phyloP scores from a whole-genome alignment of 1,284 basidiomycete species.

The Naganishia liquefaciens region DNA sequence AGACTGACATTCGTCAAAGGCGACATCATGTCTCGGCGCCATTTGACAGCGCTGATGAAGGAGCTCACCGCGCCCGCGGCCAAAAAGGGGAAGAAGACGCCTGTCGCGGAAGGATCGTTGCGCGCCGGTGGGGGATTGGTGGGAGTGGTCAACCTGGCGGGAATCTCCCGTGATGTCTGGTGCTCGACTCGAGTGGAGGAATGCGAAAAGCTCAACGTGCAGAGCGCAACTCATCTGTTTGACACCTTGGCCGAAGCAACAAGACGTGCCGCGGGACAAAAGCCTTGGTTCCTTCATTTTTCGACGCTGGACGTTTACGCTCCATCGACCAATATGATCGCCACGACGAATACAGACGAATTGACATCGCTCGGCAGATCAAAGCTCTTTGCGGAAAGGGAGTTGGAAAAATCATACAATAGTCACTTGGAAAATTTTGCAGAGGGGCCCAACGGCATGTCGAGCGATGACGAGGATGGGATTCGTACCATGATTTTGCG shows the following conservation, averaged over 20 bases:
- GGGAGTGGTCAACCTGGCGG: conserved; percentile 51
- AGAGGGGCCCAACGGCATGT: conserved; percentile 2
- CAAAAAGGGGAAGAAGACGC: conserved; percentile 4
- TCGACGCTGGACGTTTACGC: conserved; percentile 49
- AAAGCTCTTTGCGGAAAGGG: conserved; percentile 44
- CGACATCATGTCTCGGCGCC: not conserved
- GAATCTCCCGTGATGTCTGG: conserved; percentile 45
- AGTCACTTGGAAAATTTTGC: conserved; percentile 2
- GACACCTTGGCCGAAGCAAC: conserved; percentile 34
- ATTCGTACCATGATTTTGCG: conserved; percentile 41
- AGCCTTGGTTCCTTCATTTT: conserved; percentile 48
- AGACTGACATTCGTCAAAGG: conserved; percentile 12
- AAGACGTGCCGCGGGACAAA: not conserved
- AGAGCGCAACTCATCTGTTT: conserved; percentile 42
- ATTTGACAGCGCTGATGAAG: conserved; percentile 13
- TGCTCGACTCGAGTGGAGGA: conserved; percentile 44
- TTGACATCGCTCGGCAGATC: conserved; percentile 44
- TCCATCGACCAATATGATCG: conserved; percentile 22
- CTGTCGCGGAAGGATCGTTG: not conserved
- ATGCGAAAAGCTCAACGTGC: conserved; percentile 45
- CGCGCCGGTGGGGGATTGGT: conserved; percentile 18
- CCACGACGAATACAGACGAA: conserved; percentile 34
- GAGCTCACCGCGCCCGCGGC: conserved; percentile 7
- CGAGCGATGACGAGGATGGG: conserved; percentile 14
- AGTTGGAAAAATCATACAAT: conserved; percentile 34